Evolutionary conservation across 257 asterid genomes (phyloP).

Genomic region (Thymus quinquecostatus): DNA sequence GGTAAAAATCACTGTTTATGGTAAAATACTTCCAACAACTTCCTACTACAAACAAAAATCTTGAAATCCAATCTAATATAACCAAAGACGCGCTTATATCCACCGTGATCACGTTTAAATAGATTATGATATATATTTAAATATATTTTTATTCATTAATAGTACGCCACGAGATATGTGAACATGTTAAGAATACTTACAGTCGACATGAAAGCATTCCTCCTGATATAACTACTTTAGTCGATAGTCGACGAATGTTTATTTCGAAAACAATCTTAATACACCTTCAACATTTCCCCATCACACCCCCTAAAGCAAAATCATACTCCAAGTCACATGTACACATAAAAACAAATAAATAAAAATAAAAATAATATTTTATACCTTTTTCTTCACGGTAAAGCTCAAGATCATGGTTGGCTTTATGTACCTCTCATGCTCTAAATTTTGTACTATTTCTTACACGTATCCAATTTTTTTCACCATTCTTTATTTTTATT

Average conservation of each 20-base stretch:
- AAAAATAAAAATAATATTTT: background rate
- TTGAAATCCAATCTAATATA: too few species aligned
- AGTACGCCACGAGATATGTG: too few species aligned
- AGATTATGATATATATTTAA: too few species aligned
- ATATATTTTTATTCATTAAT: too few species aligned
- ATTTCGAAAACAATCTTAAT: background rate
- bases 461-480: conserved; percentile 6
- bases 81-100: too few species aligned
- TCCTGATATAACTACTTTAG: too few species aligned
- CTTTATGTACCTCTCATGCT: conserved; percentile 43
- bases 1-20: too few species aligned
- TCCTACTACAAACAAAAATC: too few species aligned
- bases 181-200: too few species aligned
- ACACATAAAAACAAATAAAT: background rate
- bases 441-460: conserved; percentile 12
- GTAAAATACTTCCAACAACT: too few species aligned
- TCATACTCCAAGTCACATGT: conserved; percentile 31
- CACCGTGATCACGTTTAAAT: too few species aligned
- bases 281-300: background rate
- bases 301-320: conserved; percentile 14
- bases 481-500: background rate
- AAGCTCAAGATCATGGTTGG: conserved; percentile 48
- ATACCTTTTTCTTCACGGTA: conserved; percentile 43
- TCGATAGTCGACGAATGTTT: background rate
- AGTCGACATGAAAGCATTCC: too few species aligned